Percentiles rank a stretch among this genome's conserved stretches.
Conservation (phyloP, 352 stramenopile species). For the Pythium guiyangense region DNA sequence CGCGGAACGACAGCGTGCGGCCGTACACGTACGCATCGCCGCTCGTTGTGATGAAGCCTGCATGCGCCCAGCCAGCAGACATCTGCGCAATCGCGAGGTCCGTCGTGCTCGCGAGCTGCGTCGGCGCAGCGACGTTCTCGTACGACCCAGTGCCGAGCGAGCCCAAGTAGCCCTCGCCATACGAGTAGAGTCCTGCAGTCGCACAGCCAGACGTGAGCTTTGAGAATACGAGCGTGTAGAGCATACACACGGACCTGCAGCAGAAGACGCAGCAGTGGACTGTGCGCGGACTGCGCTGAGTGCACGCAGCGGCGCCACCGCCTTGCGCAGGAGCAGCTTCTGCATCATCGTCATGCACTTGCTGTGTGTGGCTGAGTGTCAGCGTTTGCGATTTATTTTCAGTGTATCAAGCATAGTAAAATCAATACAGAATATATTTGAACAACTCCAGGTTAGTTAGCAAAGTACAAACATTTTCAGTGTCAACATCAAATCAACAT, state of each 20-base stretch:
- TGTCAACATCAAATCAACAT: no score
- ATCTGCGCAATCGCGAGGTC: constrained; percentile 50
- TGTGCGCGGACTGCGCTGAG: background rate
- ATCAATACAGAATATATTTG: no score
- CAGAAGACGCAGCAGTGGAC: background rate
- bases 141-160: constrained; percentile 68
- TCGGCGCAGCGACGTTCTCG: constrained; percentile 41
- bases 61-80: constrained; percentile 76
- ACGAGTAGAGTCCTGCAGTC: constrained; percentile 56
- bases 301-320: background rate
- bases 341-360: constrained; percentile 1
- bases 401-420: no score
- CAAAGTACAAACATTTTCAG: no score
- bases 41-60: constrained; percentile 63
- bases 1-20: constrained; percentile 77
- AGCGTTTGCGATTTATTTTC: no score
- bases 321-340: constrained; percentile 4
- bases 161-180: constrained; percentile 74
- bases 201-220: background rate
- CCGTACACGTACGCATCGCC: constrained; percentile 73
- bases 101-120: constrained; percentile 34
- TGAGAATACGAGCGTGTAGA: background rate
- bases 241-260: background rate
- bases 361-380: background rate
- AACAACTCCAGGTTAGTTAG: no score